A percentile compares a stretch with the other conserved stretches of the same genome.
Evolutionary conservation across 163 green algal genomes (phyloP).

Genomic region (Volvox carteri): DNA sequence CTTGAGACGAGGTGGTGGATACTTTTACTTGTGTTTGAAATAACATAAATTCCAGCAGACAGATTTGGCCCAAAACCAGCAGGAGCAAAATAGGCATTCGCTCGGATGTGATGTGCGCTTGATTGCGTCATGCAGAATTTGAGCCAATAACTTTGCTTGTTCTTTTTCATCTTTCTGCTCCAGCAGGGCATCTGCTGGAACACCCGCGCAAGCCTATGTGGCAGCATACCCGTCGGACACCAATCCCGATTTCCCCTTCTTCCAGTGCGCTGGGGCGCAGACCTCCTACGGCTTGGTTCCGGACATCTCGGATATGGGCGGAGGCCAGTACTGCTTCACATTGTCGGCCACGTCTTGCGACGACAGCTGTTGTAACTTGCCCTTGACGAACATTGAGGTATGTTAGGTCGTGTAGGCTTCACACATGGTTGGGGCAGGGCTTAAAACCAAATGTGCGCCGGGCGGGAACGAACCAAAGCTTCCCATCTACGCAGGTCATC

Average conservation of each 20-base stretch:
- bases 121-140: not conserved
- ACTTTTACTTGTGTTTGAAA: not conserved
- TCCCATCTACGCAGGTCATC: too few species aligned
- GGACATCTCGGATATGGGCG: not conserved
- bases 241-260: slow-evolving; percentile 2
- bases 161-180: not conserved
- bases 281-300: not conserved
- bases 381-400: slow-evolving; percentile 23
- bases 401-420: not conserved
- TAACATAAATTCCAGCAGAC: not conserved
- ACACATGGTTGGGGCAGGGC: not conserved
- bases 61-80: too few species aligned
- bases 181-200: not conserved
- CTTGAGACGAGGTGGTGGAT: not conserved
- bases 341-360: not conserved
- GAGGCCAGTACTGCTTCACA: slow-evolving; percentile 22
- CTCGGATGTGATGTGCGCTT: not conserved
- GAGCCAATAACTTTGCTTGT: too few species aligned
- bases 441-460: not conserved
- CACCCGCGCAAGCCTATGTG: not conserved
- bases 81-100: too few species aligned
- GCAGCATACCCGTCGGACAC: not conserved
- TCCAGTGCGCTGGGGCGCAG: not conserved
- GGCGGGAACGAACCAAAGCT: too few species aligned
- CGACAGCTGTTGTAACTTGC: not conserved